Percentiles rank a stretch among this genome's conserved stretches.
Evolutionary conservation across 164 flowering plant species (phyloP).

Genomic region (Annona squamosa): DNA sequence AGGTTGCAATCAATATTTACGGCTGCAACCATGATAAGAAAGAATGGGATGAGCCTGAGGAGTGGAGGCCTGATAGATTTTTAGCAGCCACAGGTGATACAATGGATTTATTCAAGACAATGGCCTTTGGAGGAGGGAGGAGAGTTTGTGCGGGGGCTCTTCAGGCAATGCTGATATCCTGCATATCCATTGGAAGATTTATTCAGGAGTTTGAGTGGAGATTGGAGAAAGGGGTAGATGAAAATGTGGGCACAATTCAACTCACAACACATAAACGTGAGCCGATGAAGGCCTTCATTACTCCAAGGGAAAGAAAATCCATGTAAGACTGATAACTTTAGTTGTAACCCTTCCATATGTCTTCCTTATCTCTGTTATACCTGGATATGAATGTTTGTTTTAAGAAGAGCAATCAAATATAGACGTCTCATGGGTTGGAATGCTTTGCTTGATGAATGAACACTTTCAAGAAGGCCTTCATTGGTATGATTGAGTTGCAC

Average conservation of each 20-base stretch:
- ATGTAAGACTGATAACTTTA: neutral
- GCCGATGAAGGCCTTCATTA: conserved; percentile 58
- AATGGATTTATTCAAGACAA: conserved; percentile 69
- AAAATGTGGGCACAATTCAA: conserved; percentile 51
- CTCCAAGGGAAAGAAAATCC: conserved; percentile 32
- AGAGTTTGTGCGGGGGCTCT: conserved; percentile 84
- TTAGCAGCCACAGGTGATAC: conserved; percentile 44
- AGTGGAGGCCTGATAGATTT: conserved; percentile 89
- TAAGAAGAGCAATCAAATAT: neutral
- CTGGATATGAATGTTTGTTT: neutral
- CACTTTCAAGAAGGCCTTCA: no score
- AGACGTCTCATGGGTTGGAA: neutral
- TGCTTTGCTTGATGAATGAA: conserved; percentile 2
- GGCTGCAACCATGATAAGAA: conserved; percentile 89
- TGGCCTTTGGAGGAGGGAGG: conserved; percentile 96
- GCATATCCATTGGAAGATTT: conserved; percentile 58
- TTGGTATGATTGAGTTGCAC: no score
- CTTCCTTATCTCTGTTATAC: neutral
- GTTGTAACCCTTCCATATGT: neutral
- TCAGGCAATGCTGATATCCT: conserved; percentile 65
- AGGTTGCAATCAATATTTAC: conserved; percentile 84
- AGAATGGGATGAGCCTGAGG: conserved; percentile 63
- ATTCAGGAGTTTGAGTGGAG: conserved; percentile 84
- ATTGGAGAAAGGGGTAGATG: conserved; percentile 60
- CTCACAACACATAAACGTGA: conserved; percentile 72